A percentile compares a stretch with the other conserved stretches of the same genome.
Evolutionary conservation across 106 monocot genomes (phyloP).

Genomic region (Apostasia shenzhenica): DNA sequence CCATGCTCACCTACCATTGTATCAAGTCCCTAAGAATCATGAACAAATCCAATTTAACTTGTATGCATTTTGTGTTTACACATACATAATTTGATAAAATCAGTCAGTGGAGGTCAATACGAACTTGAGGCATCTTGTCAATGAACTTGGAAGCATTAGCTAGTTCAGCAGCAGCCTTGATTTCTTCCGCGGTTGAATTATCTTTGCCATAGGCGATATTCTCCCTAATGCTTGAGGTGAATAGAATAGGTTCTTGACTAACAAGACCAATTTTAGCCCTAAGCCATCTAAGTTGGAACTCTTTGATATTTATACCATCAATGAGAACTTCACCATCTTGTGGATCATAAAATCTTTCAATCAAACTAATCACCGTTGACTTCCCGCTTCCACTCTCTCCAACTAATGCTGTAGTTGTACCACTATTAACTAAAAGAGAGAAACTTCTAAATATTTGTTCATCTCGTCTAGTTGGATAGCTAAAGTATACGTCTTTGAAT

Average conservation of each 20-base stretch:
- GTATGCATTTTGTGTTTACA: too few species aligned
- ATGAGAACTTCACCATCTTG: slow-evolving; percentile 23
- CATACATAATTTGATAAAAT: too few species aligned
- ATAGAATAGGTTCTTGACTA: background rate
- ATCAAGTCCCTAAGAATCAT: slow-evolving; percentile 17
- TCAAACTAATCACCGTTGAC: slow-evolving; percentile 21
- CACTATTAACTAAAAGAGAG: slow-evolving; percentile 15
- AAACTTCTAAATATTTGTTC: slow-evolving; percentile 18
- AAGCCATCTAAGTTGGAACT: slow-evolving; percentile 17
- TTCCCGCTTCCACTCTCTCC: slow-evolving; percentile 14
- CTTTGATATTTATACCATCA: slow-evolving; percentile 9
- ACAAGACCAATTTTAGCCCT: slow-evolving; percentile 23
- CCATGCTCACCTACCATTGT: slow-evolving; percentile 42
- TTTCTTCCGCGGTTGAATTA: slow-evolving; percentile 21
- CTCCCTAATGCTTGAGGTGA: slow-evolving; percentile 12
- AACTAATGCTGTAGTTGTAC: slow-evolving; percentile 13
- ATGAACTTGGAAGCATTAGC: slow-evolving; percentile 35
- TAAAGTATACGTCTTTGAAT: slow-evolving; percentile 1
- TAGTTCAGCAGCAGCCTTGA: slow-evolving; percentile 17
- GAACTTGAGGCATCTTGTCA: slow-evolving; percentile 1
- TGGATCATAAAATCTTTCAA: slow-evolving; percentile 28
- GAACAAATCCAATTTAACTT: background rate
- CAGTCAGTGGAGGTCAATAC: slow-evolving; percentile 15
- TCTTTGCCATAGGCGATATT: slow-evolving; percentile 33
- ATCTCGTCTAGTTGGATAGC: slow-evolving; percentile 31